These are phyloP conservation scores for Tubosaeta sp. DNA, from an alignment of 768 basidiomycete genomes.

Conservation along the genomic window DNA sequence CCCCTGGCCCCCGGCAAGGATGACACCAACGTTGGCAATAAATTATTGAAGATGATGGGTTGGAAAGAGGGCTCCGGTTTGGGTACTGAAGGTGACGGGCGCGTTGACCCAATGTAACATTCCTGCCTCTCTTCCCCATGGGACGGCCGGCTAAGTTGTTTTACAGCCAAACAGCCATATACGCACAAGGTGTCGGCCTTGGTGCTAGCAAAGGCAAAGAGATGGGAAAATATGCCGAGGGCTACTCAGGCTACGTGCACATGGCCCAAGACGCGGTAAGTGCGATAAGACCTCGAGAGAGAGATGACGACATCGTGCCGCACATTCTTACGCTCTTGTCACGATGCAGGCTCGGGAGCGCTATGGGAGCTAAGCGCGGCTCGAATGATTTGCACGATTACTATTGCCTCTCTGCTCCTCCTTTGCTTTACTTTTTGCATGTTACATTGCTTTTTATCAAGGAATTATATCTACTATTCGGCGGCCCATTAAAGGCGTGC, in stretches of 20 bases:
- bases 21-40: conserved; percentile 85
- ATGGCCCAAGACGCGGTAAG: conserved; percentile 70
- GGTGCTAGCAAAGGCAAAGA: conserved; percentile 93
- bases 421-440: conserved; percentile 19
- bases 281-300: conserved; percentile 20
- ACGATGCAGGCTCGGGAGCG: conserved; percentile 34
- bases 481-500: conserved; percentile 1
- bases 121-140: neutral
- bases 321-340: conserved; percentile 25
- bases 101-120: conserved; percentile 79
- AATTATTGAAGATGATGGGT: conserved; percentile 95
- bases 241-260: conserved; percentile 64
- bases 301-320: conserved; percentile 13
- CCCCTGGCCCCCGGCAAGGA: conserved; percentile 73
- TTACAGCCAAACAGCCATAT: conserved; percentile 74
- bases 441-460: conserved; percentile 8
- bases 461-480: conserved; percentile 17
- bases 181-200: conserved; percentile 81
- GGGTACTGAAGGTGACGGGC: conserved; percentile 75
- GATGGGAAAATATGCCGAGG: conserved; percentile 65
- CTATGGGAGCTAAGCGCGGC: conserved; percentile 26
- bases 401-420: conserved; percentile 1
- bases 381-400: conserved; percentile 9
- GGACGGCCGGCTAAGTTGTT: conserved; percentile 7
- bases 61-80: conserved; percentile 91